phyloP scores from a whole-genome alignment of 352 stramenopile genomes.

The Phytophthora tentaculata region DNA sequence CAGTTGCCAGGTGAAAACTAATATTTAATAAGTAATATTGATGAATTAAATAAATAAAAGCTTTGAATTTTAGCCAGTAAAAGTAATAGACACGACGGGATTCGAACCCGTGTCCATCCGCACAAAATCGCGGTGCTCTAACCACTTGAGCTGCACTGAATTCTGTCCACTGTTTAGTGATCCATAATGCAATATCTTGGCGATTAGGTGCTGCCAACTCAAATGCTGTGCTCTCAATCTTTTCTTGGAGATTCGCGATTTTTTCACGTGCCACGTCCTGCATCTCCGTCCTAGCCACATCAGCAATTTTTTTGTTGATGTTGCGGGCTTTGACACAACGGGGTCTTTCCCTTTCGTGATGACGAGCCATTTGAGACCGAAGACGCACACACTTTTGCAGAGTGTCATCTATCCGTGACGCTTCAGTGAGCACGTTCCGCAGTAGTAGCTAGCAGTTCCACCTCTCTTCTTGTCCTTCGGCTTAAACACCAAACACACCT shows the following conservation, averaged over 20 bases:
- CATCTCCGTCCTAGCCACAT: background rate
- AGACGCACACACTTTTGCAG: background rate
- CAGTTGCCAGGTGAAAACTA: too few species aligned
- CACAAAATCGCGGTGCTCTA: too few species aligned
- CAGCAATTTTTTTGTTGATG: too few species aligned
- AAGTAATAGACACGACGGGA: too few species aligned
- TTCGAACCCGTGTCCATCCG: too few species aligned
- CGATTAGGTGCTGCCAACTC: constrained; percentile 3
- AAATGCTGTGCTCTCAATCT: background rate
- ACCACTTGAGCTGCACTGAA: too few species aligned
- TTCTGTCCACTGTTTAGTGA: background rate
- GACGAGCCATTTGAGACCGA: too few species aligned
- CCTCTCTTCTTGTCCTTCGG: too few species aligned
- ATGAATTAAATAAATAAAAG: too few species aligned
- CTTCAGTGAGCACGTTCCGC: constrained; percentile 1
- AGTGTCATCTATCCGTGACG: too few species aligned
- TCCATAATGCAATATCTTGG: constrained; percentile 3
- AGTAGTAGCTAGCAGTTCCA: constrained; percentile 7
- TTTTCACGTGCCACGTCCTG: background rate
- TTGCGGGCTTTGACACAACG: background rate
- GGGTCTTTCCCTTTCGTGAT: background rate
- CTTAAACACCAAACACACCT: background rate
- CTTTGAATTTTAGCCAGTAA: too few species aligned
- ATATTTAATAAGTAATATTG: too few species aligned
- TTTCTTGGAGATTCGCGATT: background rate